Base-by-base conservation (phyloP, 2,329 filamentous ascomycete genomes). In the Neofusicoccum ribis region DNA sequence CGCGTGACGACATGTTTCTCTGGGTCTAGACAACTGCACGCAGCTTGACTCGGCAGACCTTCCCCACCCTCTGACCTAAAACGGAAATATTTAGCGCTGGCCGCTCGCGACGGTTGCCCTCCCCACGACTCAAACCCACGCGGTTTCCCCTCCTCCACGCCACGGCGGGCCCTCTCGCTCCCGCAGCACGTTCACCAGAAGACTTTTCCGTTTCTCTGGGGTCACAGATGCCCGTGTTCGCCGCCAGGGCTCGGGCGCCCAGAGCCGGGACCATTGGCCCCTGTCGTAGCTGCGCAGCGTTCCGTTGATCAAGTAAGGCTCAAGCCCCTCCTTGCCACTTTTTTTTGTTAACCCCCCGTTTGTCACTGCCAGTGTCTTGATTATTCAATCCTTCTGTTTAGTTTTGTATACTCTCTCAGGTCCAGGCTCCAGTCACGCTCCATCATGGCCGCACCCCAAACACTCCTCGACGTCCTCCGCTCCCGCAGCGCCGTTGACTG, bases 391-490 rank as follows among this genome's bases (percentile, higher is more conserved):
- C 5, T 31, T 31, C 27, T 31, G 5, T 31, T 31, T 7, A 31
- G 5, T 31, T 31, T 31, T 7, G 6, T 31, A 31, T 31, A 5
- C 27, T 7, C 5, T 31, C 5, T 31, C 5, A 7, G 27, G 6
- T 5, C 27, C 5, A 31, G 27, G 1, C 7, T 31, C 5, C 27
- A 31, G 27, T 31, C 6, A 39, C 37, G 37, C 11, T 11, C 56
- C 41, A 37, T 6, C 56, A 60, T 60, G 56, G 15, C 41, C 12
- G 51, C 62, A 14, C n/a, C 54, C 5, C 56, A 65, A 23, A 54
- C 65, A 5, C 65, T 67, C 15, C 67, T 68, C 54, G 52, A 65
- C 47, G 37, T 52, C 20, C 65, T 67, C 17, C 67, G 67, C 47
- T 44, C 51, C 14, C 61, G 54, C 20, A 65, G 41, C 20, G 31